Conservation (phyloP, 1,139 yeast genomes). For the Saccharomyces hybrid region DNA sequence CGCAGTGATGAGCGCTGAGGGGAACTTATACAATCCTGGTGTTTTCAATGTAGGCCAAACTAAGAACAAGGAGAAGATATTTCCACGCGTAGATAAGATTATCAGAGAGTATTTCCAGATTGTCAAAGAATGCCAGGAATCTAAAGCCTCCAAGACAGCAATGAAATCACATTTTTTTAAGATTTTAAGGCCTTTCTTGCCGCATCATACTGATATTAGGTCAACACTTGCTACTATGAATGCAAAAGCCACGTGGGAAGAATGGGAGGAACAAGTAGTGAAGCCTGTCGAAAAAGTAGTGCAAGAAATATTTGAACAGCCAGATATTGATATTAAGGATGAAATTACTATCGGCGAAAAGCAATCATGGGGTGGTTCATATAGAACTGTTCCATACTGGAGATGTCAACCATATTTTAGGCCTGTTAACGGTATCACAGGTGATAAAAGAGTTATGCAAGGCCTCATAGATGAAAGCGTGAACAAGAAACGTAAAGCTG, state of each 20-base stretch:
- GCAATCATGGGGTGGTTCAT: constrained; percentile 73
- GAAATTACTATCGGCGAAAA: constrained; percentile 44
- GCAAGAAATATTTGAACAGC: constrained; percentile 40
- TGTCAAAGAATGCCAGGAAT: constrained; percentile 50
- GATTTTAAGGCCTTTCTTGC: constrained; percentile 68
- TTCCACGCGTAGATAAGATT: constrained; percentile 78
- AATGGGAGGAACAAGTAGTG: constrained; percentile 63
- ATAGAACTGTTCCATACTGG: constrained; percentile 89
- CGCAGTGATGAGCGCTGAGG: constrained; percentile 97
- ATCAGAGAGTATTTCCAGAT: constrained; percentile 85
- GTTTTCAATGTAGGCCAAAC: constrained; percentile 43
- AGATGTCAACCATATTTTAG: constrained; percentile 94
- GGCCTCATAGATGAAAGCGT: constrained; percentile 8
- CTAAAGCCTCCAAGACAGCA: constrained; percentile 70
- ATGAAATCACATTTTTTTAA: constrained; percentile 94
- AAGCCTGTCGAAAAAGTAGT: constrained; percentile 60
- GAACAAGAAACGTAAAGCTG: constrained; percentile 20
- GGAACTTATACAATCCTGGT: constrained; percentile 89
- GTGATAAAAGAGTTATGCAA: constrained; percentile 38
- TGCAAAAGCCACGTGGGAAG: constrained; percentile 39
- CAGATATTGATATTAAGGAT: constrained; percentile 42
- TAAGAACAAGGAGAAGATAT: constrained; percentile 52
- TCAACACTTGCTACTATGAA: constrained; percentile 55
- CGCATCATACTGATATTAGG: constrained; percentile 68
- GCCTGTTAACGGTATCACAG: constrained; percentile 63